phyloP scores from a whole-genome alignment of 495 filamentous ascomycete genomes.

The Penicillium odoratum region DNA sequence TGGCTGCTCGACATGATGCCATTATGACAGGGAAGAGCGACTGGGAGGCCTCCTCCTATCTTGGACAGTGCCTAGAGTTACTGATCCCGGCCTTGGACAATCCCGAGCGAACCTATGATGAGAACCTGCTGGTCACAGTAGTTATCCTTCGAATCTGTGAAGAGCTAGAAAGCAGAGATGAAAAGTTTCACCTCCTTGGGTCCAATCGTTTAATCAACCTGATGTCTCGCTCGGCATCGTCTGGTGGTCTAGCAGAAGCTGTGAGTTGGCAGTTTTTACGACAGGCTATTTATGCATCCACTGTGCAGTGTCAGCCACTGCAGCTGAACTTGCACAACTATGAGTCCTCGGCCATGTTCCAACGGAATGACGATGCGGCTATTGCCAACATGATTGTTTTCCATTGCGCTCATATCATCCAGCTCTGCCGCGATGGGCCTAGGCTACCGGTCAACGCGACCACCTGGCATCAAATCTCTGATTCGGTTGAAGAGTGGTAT shows the following conservation, averaged over 20 bases:
- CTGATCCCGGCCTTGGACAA: conserved; percentile 33
- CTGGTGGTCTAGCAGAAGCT: conserved; percentile 42
- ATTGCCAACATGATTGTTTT: conserved; percentile 39
- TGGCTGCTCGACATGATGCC: conserved; percentile 38
- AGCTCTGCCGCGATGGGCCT: conserved; percentile 27
- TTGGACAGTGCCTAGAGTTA: conserved; percentile 37
- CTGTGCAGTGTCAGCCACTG: conserved; percentile 38
- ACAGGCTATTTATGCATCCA: conserved; percentile 42
- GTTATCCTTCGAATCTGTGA: conserved; percentile 42
- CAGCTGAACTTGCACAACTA: conserved; percentile 39
- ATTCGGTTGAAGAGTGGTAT: conserved; percentile 35
- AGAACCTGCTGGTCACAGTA: conserved; percentile 37
- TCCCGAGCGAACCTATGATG: conserved; percentile 33
- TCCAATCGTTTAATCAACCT: conserved; percentile 40
- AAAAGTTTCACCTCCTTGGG: conserved; percentile 39
- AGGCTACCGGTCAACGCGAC: conserved; percentile 19
- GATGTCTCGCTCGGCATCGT: conserved; percentile 37
- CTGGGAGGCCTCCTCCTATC: conserved; percentile 41
- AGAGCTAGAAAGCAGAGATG: conserved; percentile 36
- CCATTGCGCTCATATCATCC: conserved; percentile 39
- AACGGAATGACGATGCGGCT: conserved; percentile 34
- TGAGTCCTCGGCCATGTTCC: conserved; percentile 35
- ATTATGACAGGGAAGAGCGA: conserved; percentile 32
- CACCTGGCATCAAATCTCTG: conserved; percentile 26
- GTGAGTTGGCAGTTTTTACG: conserved; percentile 43